A percentile compares a stretch with the other conserved stretches of the same genome.
Conservation (phyloP, 371 early-diverging fungal genomes). For the Saksenaea vasiformis region DNA sequence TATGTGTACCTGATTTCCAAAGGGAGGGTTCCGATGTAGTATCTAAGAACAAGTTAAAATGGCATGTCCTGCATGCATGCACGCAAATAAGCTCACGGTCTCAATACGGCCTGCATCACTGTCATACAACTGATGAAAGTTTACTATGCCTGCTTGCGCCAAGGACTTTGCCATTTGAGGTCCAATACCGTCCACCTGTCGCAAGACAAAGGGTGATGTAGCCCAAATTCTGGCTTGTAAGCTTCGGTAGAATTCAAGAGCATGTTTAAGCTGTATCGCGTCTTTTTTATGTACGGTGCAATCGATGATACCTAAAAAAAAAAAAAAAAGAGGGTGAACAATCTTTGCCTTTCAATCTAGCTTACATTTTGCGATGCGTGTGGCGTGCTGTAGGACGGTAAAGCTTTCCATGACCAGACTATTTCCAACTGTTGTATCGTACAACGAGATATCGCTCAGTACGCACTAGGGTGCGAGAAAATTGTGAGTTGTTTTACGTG, state of each 20-base stretch:
- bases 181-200: slow-evolving; percentile 49
- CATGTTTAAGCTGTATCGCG: slow-evolving; percentile 26
- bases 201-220: slow-evolving; percentile 32
- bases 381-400: slow-evolving; percentile 31
- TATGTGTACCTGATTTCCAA: slow-evolving; percentile 44
- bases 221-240: slow-evolving; percentile 47
- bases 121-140: slow-evolving; percentile 32
- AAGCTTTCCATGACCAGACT: slow-evolving; percentile 26
- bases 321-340: no score
- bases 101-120: slow-evolving; percentile 46
- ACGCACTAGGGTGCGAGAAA: slow-evolving; percentile 28
- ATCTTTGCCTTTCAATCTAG: neutral
- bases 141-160: slow-evolving; percentile 33
- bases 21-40: slow-evolving; percentile 51
- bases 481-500: neutral
- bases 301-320: slow-evolving; percentile 41
- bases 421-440: slow-evolving; percentile 19
- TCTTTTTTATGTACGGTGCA: slow-evolving; percentile 30
- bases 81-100: slow-evolving; percentile 32
- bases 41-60: slow-evolving; percentile 24
- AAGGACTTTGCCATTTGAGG: slow-evolving; percentile 30
- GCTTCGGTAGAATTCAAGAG: slow-evolving; percentile 40
- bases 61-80: no score
- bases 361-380: slow-evolving; percentile 43
- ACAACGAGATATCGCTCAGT: slow-evolving; percentile 40